Base-by-base conservation (phyloP, 164 flowering plant genomes). In the Nelumbo lutea region DNA sequence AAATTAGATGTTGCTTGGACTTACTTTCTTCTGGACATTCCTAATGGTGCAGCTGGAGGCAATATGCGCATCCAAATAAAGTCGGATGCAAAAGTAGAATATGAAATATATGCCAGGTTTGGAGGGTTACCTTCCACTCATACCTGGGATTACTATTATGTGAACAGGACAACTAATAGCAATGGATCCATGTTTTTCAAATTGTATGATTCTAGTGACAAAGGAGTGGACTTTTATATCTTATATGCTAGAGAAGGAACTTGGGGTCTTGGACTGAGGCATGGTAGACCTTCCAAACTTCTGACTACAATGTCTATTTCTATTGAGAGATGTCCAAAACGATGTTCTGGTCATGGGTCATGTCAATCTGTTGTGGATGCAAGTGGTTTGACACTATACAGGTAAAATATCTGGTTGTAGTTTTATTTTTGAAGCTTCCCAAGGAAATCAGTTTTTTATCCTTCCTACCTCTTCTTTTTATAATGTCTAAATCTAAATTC, bases 21-120 rank as follows among this genome's bases (percentile, higher is more conserved):
- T 44, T 95, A 85, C 70, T 88, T 95, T 80, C 73, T 82, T 69
- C 64, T 90, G 52, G 90, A 92, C 71, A 73, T 92, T 68, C 98
- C 97, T 65, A 76, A 40, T 59, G 96, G 96, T 78, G 98, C 91
- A 53, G 90, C 90, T 71, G 98, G 97, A 68, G 90, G 85, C 70
- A 86, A 84, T 77, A 72, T 95, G 6, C 97, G 88, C 58, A 48
- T 95, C 64, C 83, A 69, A 15, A 68, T 95, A 43, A 62, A 57
- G 7, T 83, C 96, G 44, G 81, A 83, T 73, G 47, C 66, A 44
- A 83, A 78, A 67, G 72, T 82, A 51, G 72, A 73, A 58, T 84
- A 77, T 74, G 94, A 88, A 72, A 68, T 91, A 68, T 95, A 95
- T 82, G 83, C 85, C 50, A 82, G 88, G 79, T 83, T 78, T 78